A percentile compares a stretch with the other conserved stretches of the same genome.
Conservation (phyloP, 352 stramenopile genomes). For the Stramenopiles sp. region DNA sequence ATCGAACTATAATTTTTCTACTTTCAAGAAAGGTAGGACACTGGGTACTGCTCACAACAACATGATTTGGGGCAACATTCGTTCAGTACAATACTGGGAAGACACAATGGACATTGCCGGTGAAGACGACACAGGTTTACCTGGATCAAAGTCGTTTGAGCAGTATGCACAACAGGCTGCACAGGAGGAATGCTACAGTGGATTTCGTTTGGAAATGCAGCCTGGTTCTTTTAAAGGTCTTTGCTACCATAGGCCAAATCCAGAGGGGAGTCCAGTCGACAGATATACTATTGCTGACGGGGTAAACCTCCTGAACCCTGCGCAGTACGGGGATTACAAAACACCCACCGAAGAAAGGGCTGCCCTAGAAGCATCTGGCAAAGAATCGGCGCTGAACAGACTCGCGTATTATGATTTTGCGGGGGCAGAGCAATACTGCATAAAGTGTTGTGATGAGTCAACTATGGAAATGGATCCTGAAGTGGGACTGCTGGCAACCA, state of each 20-base stretch:
- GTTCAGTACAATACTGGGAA: not conserved
- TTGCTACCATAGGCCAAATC: not conserved
- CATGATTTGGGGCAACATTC: not conserved
- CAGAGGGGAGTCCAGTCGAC: not conserved
- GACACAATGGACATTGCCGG: not conserved
- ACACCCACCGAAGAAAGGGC: not conserved
- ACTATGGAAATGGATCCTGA: not conserved
- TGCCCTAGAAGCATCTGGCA: not conserved
- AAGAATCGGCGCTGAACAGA: not conserved
- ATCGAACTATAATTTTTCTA: no score
- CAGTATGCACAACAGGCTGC: not conserved
- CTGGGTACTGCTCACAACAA: not conserved
- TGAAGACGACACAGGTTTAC: not conserved
- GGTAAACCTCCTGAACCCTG: not conserved
- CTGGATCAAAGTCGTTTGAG: not conserved
- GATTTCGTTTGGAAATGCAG: not conserved
- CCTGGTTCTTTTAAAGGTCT: not conserved
- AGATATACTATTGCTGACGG: not conserved
- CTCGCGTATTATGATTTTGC: not conserved
- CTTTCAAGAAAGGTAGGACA: not conserved
- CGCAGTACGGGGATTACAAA: not conserved
- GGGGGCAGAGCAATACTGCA: not conserved
- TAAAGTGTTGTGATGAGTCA: not conserved
- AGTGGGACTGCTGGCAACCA: not conserved
- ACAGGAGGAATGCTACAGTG: not conserved